Percentiles rank a stretch among this genome's conserved stretches.
Conservation (phyloP, 2,329 filamentous ascomycete genomes). For the Cadophora malorum region DNA sequence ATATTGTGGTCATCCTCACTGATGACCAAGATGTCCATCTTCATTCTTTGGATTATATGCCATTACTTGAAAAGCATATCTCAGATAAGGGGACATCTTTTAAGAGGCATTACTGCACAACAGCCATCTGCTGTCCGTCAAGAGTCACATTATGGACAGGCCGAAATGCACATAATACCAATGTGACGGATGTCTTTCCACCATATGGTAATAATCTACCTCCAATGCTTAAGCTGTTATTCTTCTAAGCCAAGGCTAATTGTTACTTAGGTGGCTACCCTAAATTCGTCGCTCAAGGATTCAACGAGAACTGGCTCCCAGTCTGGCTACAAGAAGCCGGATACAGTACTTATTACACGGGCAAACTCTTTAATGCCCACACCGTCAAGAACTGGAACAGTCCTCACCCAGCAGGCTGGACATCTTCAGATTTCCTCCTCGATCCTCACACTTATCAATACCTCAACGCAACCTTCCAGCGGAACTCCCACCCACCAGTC, state of each 20-base stretch:
- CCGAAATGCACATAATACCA: slow-evolving; percentile 67
- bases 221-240: neutral
- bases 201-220: slow-evolving; percentile 53
- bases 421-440: slow-evolving; percentile 63
- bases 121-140: slow-evolving; percentile 67
- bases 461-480: slow-evolving; percentile 67
- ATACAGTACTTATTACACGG: slow-evolving; percentile 75
- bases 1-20: slow-evolving; percentile 68
- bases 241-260: slow-evolving; percentile 40
- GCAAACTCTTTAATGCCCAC: slow-evolving; percentile 74
- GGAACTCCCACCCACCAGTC: slow-evolving; percentile 61
- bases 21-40: slow-evolving; percentile 70
- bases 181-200: slow-evolving; percentile 57
- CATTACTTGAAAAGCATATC: slow-evolving; percentile 59
- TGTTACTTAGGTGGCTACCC: slow-evolving; percentile 59
- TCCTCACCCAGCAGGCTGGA: slow-evolving; percentile 64
- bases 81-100: slow-evolving; percentile 62
- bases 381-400: slow-evolving; percentile 65
- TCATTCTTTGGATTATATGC: slow-evolving; percentile 64
- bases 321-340: slow-evolving; percentile 73
- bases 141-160: slow-evolving; percentile 67
- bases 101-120: slow-evolving; percentile 65
- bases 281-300: slow-evolving; percentile 69
- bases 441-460: slow-evolving; percentile 74
- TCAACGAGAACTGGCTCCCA: slow-evolving; percentile 72